Evolutionary conservation across 2,329 filamentous ascomycete genomes (phyloP).

Genomic region (Fusarium sp.): DNA sequence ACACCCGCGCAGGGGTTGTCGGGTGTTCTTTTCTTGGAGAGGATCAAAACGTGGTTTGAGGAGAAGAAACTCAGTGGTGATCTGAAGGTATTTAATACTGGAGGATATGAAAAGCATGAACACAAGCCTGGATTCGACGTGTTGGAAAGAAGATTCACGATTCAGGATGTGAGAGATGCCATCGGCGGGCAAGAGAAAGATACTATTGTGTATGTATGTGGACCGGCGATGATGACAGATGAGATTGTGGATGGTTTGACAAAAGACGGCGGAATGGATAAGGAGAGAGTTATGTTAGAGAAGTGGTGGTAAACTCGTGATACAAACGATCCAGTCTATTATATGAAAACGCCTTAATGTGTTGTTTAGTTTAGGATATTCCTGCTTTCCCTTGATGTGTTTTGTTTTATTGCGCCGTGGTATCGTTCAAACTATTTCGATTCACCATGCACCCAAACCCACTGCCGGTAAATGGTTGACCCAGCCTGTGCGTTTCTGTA

Average conservation of each 20-base stretch:
- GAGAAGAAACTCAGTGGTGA: slow-evolving; percentile 50
- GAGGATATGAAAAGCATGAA: slow-evolving; percentile 12
- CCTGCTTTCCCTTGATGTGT: slow-evolving; percentile 14
- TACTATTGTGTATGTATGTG: slow-evolving; percentile 74
- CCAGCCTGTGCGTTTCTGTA: slow-evolving; percentile 1
- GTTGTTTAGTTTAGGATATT: not conserved
- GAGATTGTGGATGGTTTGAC: slow-evolving; percentile 65
- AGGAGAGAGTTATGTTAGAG: slow-evolving; percentile 66
- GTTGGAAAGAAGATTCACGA: slow-evolving; percentile 56
- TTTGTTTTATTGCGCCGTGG: slow-evolving; percentile 42
- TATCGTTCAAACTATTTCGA: slow-evolving; percentile 46
- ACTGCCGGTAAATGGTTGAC: slow-evolving; percentile 14
- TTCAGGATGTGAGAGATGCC: slow-evolving; percentile 56
- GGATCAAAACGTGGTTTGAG: slow-evolving; percentile 58
- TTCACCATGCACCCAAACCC: slow-evolving; percentile 29
- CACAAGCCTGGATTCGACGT: slow-evolving; percentile 34
- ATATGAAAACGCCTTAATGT: not conserved
- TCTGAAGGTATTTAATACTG: slow-evolving; percentile 62
- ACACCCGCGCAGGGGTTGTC: slow-evolving; percentile 46
- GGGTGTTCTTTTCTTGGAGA: slow-evolving; percentile 64
- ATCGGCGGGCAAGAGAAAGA: slow-evolving; percentile 50
- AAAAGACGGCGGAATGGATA: slow-evolving; percentile 53
- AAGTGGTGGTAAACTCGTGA: slow-evolving; percentile 68
- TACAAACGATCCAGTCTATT: not conserved
- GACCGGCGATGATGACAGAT: slow-evolving; percentile 77